A percentile compares a stretch with the other conserved stretches of the same genome.
Evolutionary conservation across 176 grass and related monocot species (phyloP).

Genomic region (Oryza punctata): DNA sequence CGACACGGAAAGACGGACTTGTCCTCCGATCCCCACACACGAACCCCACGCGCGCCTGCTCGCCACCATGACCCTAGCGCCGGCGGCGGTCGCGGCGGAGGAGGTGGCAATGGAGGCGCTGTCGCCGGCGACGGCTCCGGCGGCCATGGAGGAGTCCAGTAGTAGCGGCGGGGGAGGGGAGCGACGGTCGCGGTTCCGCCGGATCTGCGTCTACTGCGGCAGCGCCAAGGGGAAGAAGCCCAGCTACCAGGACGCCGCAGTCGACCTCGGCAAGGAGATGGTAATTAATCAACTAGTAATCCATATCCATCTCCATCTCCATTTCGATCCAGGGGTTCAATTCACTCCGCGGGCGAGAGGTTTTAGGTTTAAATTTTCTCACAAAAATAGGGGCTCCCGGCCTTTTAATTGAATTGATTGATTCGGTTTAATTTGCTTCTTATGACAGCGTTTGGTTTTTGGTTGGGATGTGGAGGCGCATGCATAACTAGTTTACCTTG

Average conservation of each 20-base stretch:
- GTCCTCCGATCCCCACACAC: too few relatives aligned
- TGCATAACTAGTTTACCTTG: background rate
- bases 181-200: slow-evolving; percentile 60
- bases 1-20: too few relatives aligned
- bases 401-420: background rate
- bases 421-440: background rate
- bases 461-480: background rate
- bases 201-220: slow-evolving; percentile 99
- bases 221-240: slow-evolving; percentile 75
- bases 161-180: background rate
- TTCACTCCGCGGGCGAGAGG: background rate
- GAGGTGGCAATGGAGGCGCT: background rate
- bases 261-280: slow-evolving; percentile 85
- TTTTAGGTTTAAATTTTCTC: background rate
- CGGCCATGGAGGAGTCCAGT: background rate
- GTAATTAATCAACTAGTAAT: slow-evolving; percentile 38
- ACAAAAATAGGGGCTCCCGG: background rate
- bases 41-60: too few relatives aligned
- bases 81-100: background rate
- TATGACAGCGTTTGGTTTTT: background rate
- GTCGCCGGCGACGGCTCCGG: background rate
- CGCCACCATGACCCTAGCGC: slow-evolving; percentile 15
- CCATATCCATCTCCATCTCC: background rate
- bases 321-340: background rate
- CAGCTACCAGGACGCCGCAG: slow-evolving; percentile 83